Evolutionary conservation across 1,139 yeast genomes (phyloP).

Genomic region (Yamadazyma membranifaciens): DNA sequence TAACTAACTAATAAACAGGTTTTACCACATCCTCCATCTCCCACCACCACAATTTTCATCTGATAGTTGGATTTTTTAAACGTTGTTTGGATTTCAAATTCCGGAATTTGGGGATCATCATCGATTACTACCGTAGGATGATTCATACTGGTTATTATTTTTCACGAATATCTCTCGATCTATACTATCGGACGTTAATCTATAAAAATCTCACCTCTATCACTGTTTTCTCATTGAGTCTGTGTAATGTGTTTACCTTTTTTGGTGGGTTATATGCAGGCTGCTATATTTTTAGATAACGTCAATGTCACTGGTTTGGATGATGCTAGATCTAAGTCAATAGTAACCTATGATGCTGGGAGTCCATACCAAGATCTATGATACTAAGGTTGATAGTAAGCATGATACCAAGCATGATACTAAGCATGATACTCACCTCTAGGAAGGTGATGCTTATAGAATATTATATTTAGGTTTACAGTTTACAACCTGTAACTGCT

Average conservation of each 20-base stretch:
- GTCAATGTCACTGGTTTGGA: neutral
- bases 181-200: neutral
- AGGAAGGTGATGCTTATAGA: no score
- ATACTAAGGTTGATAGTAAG: no score
- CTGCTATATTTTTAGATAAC: neutral
- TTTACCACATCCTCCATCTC: slow-evolving; percentile 95
- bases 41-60: slow-evolving; percentile 80
- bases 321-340: neutral
- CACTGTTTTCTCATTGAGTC: neutral
- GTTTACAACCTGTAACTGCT: no score
- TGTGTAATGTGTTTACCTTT: slow-evolving; percentile 4
- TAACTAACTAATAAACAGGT: slow-evolving; percentile 84
- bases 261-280: neutral
- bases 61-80: slow-evolving; percentile 38
- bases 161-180: neutral
- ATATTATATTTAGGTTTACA: no score
- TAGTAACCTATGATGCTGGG: no score
- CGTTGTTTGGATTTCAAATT: slow-evolving; percentile 31
- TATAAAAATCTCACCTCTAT: neutral
- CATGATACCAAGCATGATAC: no score
- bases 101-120: slow-evolving; percentile 41
- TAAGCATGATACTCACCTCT: no score
- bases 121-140: slow-evolving; percentile 11
- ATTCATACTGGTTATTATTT: neutral
- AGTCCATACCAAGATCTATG: no score